Evolutionary conservation across 2,329 filamentous ascomycete species (phyloP), one percentile per base, ranked within the genome.

Genomic region (Monilinia fructigena): DNA sequence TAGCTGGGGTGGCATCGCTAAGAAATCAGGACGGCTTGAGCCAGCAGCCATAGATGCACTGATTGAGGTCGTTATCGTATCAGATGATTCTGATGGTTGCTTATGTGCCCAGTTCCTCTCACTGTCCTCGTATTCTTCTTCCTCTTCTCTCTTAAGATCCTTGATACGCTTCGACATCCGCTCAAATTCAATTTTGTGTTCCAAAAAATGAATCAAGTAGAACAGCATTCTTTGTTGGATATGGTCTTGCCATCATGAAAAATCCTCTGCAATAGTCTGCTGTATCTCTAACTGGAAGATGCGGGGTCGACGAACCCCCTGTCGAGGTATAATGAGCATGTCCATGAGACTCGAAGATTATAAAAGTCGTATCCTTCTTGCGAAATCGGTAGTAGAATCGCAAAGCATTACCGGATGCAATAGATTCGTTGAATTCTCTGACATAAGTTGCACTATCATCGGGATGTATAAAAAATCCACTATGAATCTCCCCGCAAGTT

Each of bases 131-230:
- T 84, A 83, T 68, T 96, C 93, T 65, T 93, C 91, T 66, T 89
- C 87, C 77, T 97, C 94, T 77, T 97, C 94, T 68, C 86, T 85
- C 72, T 91, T 91, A 65, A 97, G 81, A 78, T 96, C 92, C 23
- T 89, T 88, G 69, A 98, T 96, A 54, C 92, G 87, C 72, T 92
- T 90, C 74, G 87, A 88, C 59, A 98, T 79, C 5, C 93, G 86
- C 79, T 97, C 93, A 74, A 97, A 97, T 77, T 97, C 94, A 65
- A 97, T 94, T 78, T 97, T 97, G 80, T 97, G 93, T 77, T 98
- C 94, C 38, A 98, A 82, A 74, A 74, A 97, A 97, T 0, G 93
- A 96, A 78, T 98, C 93, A 26, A 97, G 82, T 14, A 97, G 82
- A 4, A 86, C 86, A 1, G 92, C 89, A 75, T 94, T 96, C 79